These are phyloP conservation scores for Apiospora malaysiana DNA, from an alignment of 2,329 filamentous ascomycete species.

Conservation along the genomic window DNA sequence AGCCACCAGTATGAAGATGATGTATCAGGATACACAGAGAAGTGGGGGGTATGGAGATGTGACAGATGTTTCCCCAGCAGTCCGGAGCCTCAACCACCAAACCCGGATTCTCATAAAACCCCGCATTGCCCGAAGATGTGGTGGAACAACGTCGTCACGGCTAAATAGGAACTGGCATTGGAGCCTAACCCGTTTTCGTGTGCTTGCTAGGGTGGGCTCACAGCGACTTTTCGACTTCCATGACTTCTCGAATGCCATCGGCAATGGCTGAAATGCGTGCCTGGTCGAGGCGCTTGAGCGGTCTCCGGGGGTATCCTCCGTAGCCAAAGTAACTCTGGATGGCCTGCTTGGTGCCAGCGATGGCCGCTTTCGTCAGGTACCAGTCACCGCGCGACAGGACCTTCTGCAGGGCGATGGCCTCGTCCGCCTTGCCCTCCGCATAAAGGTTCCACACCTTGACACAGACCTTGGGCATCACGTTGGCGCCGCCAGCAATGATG, in stretches of 20 bases:
- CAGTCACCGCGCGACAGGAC: conserved; percentile 72
- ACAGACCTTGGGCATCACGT: conserved; percentile 71
- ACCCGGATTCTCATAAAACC: background rate
- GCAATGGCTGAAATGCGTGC: conserved; percentile 34
- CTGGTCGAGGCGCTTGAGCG: conserved; percentile 43
- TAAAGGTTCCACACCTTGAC: conserved; percentile 67
- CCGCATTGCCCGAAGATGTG: conserved; percentile 3
- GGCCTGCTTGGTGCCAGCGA: conserved; percentile 71
- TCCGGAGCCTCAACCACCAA: background rate
- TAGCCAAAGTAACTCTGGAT: conserved; percentile 69
- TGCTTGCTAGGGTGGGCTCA: background rate
- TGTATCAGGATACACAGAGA: background rate
- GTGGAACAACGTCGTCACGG: background rate
- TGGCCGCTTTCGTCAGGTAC: conserved; percentile 63
- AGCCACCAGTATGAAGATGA: background rate
- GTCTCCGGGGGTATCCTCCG: conserved; percentile 64
- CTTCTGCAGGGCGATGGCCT: conserved; percentile 68
- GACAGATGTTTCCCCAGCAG: background rate
- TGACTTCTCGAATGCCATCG: conserved; percentile 38
- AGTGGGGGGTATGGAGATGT: background rate
- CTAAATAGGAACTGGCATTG: background rate
- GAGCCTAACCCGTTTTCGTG: background rate
- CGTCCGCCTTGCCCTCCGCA: conserved; percentile 58
- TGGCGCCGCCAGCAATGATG: conserved; percentile 71
- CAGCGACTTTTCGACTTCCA: conserved; percentile 33